These are phyloP conservation scores for Monosporascus sp. DNA, from an alignment of 2,329 filamentous ascomycete species.

Conservation along the genomic window DNA sequence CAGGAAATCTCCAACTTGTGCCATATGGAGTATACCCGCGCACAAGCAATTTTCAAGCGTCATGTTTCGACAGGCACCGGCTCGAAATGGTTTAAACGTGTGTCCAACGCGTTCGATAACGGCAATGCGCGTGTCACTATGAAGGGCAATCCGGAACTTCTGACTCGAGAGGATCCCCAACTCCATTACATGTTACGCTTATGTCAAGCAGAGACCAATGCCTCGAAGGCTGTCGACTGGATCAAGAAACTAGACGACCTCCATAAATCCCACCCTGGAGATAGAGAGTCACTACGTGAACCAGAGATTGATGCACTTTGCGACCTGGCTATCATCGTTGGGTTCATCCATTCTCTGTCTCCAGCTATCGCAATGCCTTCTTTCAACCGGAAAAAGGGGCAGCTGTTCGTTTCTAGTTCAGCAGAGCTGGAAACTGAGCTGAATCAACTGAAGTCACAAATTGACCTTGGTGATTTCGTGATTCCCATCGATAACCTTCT, in stretches of 20 bases:
- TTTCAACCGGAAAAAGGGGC: slow-evolving; percentile 33
- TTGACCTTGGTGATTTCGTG: slow-evolving; percentile 36
- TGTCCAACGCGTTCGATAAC: slow-evolving; percentile 30
- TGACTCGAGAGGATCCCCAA: slow-evolving; percentile 33
- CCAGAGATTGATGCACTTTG: slow-evolving; percentile 30
- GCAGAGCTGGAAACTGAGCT: slow-evolving; percentile 33
- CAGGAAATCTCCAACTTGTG: slow-evolving; percentile 43
- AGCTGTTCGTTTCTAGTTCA: slow-evolving; percentile 29
- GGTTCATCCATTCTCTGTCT: slow-evolving; percentile 35
- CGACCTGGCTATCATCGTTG: slow-evolving; percentile 32
- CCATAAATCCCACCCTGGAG: slow-evolving; percentile 26
- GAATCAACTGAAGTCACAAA: slow-evolving; percentile 28
- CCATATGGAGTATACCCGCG: slow-evolving; percentile 36
- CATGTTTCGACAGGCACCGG: slow-evolving; percentile 31
- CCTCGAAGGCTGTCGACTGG: slow-evolving; percentile 32
- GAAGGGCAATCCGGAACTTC: slow-evolving; percentile 35
- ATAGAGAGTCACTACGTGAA: slow-evolving; percentile 29
- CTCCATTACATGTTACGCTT: slow-evolving; percentile 40
- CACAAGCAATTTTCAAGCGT: slow-evolving; percentile 35
- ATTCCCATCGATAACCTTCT: slow-evolving; percentile 37
- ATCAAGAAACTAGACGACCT: slow-evolving; percentile 35
- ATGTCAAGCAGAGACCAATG: slow-evolving; percentile 33
- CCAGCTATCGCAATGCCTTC: slow-evolving; percentile 30
- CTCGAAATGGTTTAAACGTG: slow-evolving; percentile 36
- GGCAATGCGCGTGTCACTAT: slow-evolving; percentile 32